A percentile compares a stretch with the other conserved stretches of the same genome.
These are phyloP conservation scores for Eucalyptus marginata DNA, from an alignment of 345 rosid genomes.

Conservation along the genomic window DNA sequence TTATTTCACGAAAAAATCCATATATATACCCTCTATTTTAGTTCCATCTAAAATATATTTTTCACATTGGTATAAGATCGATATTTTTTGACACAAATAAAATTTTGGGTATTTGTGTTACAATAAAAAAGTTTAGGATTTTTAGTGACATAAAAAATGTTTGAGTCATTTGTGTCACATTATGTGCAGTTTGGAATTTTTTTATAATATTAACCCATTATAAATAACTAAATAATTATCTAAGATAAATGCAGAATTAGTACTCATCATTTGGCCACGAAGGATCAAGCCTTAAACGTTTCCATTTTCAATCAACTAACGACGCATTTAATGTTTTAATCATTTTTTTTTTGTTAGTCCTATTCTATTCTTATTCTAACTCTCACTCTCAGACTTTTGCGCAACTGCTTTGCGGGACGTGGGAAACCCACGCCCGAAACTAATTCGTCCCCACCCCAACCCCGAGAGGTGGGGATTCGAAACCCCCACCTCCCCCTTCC, in stretches of 20 bases:
- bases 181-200: no score
- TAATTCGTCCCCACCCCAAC: no score
- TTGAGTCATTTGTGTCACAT: neutral
- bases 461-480: no score
- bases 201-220: neutral
- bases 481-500: no score
- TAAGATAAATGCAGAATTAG: neutral
- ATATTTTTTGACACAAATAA: no score
- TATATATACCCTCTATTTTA: no score
- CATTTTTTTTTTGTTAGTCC: neutral
- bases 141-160: no score
- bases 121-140: no score
- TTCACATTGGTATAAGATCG: neutral
- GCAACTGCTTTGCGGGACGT: no score
- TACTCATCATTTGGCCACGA: neutral
- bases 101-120: neutral
- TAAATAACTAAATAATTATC: neutral
- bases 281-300: neutral
- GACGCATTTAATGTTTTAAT: neutral
- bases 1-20: accelerated
- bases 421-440: no score
- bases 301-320: neutral
- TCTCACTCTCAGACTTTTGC: no score
- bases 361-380: no score
- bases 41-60: neutral